Evolutionary conservation across 1,284 basidiomycete genomes (phyloP), one percentile per base, ranked within the genome.

Genomic region (Cryptococcus hybrid): DNA sequence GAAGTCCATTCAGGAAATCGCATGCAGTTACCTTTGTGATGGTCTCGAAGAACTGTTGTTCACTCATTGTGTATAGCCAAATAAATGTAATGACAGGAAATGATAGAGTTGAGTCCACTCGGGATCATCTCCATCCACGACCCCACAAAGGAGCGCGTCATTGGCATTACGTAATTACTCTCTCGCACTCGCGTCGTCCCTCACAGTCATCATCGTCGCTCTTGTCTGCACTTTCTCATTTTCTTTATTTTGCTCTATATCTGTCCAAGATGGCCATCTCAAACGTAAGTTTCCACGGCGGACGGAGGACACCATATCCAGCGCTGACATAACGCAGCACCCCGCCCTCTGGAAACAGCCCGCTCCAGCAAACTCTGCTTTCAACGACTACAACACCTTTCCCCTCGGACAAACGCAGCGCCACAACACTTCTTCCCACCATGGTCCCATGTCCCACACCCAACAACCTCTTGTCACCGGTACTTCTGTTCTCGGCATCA

Each of bases 391-490:
- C 60, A 59, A 63, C 37, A 69, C 66, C 39, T 66, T 71, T 59
- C 30, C 71, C 69, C 13, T 69, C 30, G 56, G 62, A 36, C 61
- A 59, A 36, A 57, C 57, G 49, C 58, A 50, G 46, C 60, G 53
- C 30, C 55, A 62, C 43, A 50, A 24, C 47, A 52, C 56, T 43
- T 49, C 57, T 49, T 51, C 34, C 34, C 24, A 47, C 34, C 43
- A 55, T 36, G 62, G 50, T 36, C 60, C 60, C 11, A 52, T 54
- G 2, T 51, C 58, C 7, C 65, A 66, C 51, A 66, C 65, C 11
- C 58, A 61, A 70, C 90, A 95, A 71, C 95, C 96, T 6, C 88
- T 99, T 62, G 92, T 98, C 12, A 99, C 95, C 0, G 96, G 95
- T 66, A 96, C 95, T 4, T 94, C 90, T 56, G 92, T 99, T 7